Conservation (phyloP, 768 basidiomycete genomes). For the Pleurotus eryngii region DNA sequence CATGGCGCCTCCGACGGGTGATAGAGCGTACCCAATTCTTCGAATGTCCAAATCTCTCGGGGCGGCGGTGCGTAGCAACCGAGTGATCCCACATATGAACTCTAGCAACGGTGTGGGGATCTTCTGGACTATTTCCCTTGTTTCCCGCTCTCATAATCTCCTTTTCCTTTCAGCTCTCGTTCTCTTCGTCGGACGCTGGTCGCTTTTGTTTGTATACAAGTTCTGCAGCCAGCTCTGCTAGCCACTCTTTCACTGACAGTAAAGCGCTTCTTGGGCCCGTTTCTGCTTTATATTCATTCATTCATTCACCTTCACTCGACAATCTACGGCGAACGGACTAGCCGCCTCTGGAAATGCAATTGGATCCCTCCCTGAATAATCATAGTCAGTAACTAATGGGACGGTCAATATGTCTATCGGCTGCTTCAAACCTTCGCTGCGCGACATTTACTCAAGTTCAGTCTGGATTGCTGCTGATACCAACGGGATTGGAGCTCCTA, state of each 20-base stretch:
- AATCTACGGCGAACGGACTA: neutral
- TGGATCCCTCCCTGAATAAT: neutral
- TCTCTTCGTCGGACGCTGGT: constrained; percentile 1
- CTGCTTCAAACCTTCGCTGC: constrained; percentile 71
- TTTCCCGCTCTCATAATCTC: neutral
- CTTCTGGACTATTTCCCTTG: neutral
- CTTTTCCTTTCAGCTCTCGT: neutral
- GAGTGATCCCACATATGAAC: neutral
- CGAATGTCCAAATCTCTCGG: neutral
- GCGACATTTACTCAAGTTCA: constrained; percentile 45
- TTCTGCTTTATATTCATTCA: neutral
- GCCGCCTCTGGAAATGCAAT: constrained; percentile 1
- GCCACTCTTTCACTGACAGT: neutral
- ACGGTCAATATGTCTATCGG: constrained; percentile 61
- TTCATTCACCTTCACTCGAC: neutral
- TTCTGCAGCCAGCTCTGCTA: constrained; percentile 5
- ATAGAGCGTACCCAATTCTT: neutral
- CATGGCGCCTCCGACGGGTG: neutral
- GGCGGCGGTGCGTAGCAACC: neutral
- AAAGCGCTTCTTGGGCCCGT: neutral
- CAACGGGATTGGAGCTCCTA: constrained; percentile 60
- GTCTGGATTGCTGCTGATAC: constrained; percentile 53
- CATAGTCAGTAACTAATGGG: constrained; percentile 32
- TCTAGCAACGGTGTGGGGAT: neutral
- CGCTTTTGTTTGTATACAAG: constrained; percentile 1